Base-by-base conservation (phyloP, 352 stramenopile genomes). In the Phytophthora crassamura region DNA sequence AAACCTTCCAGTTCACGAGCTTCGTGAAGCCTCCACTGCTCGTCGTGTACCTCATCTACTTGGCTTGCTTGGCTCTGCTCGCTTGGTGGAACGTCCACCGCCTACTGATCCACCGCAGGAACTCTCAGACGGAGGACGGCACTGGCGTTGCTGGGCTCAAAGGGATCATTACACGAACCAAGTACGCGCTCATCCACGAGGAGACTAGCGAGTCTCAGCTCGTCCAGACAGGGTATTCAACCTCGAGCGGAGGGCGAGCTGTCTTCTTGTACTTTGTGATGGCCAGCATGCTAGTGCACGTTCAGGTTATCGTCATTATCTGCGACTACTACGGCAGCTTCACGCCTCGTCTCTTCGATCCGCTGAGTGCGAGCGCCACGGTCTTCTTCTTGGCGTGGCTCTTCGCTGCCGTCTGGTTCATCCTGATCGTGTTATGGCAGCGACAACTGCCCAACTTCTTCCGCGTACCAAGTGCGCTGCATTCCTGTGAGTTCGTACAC, bases 371-470 rank as follows among this genome's bases (percentile, higher is more conserved):
- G 7, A 77, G 51, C 50, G 67, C 70, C 4, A 61, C 62, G 4
- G 59, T 69, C 6, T 83, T 80, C 33, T 72, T 80, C 45, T 22
- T 83, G 11, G 35, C 74, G 10, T 83, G 75, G 72, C n/a, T 78
- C 2, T 52, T 64, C 18, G 43, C 65, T 10, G 59, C 64, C 0
- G 3, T 72, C 1, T 83, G 72, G 68, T 53, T 80, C 0, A 62
- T 70, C 12, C 20, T 53, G 10, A 59, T 80, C 15, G 71, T 83
- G 6, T 6, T 54, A 2, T 72, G 48, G 16, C 53, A 74, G 14
- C 40, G 35, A 39, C 47, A 67, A 15, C 28, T 83, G 5, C 33
- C 32, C 7, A 84, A 84, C 56, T 80, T 83, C 38, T 81, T 79
- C 49, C 69, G 65, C 0, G 42, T 68, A 0, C 47, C 56, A 3